Evolutionary conservation across 2,329 filamentous ascomycete species (phyloP).

Genomic region (Colletotrichum karsti): DNA sequence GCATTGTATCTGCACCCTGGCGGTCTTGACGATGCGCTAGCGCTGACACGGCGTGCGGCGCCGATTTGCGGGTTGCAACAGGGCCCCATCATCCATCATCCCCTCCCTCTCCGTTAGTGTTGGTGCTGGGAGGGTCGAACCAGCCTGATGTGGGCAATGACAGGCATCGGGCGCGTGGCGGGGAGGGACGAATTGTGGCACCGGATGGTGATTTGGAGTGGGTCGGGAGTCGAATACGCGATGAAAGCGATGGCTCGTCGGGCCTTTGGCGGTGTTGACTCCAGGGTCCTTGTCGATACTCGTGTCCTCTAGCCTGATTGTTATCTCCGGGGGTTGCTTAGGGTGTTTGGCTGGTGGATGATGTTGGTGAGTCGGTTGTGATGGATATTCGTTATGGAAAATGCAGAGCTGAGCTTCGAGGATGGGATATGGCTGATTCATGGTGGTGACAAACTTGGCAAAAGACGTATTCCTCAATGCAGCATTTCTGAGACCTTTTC

Average conservation of each 20-base stretch:
- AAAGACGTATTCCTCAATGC: not conserved
- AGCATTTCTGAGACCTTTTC: not conserved
- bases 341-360: not conserved
- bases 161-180: not conserved
- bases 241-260: not conserved
- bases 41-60: not conserved
- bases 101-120: not conserved
- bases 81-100: too few species aligned
- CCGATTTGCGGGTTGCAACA: not conserved
- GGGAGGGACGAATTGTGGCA: not conserved
- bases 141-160: not conserved
- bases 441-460: too few species aligned
- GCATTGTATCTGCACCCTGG: too few species aligned
- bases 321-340: not conserved
- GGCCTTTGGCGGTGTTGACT: not conserved
- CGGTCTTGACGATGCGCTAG: not conserved
- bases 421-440: too few species aligned
- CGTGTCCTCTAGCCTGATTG: not conserved
- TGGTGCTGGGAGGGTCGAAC: not conserved
- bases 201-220: not conserved
- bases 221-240: not conserved
- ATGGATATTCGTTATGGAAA: not conserved
- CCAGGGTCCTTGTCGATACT: conserved; percentile 10
- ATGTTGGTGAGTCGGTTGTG: not conserved
- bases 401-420: not conserved